phyloP scores from a whole-genome alignment of 805 yeast genomes.

The Candida corydali region DNA sequence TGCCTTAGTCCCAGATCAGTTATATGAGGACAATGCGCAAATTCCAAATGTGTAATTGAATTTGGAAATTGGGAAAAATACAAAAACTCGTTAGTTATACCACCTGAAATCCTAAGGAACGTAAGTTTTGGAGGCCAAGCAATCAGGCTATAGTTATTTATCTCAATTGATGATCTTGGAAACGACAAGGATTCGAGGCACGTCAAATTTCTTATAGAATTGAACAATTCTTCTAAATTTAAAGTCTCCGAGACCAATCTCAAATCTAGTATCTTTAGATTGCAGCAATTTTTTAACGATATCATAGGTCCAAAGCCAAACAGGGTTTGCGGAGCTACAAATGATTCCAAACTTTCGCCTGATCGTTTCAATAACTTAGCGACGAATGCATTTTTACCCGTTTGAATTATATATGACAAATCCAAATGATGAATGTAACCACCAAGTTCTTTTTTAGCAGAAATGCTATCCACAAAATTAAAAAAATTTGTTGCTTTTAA shows the following conservation, averaged over 20 bases:
- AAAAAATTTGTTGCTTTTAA: conserved; percentile 66
- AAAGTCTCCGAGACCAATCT: conserved; percentile 66
- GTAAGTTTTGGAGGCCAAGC: conserved; percentile 78
- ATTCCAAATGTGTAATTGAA: conserved; percentile 65
- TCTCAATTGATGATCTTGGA: conserved; percentile 80
- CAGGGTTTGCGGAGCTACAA: conserved; percentile 91
- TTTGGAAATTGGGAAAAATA: conserved; percentile 65
- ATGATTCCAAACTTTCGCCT: conserved; percentile 55
- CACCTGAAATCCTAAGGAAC: conserved; percentile 80
- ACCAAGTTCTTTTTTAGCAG: conserved; percentile 49
- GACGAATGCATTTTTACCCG: conserved; percentile 88
- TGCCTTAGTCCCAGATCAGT: conserved; percentile 61
- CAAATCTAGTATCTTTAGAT: conserved; percentile 8
- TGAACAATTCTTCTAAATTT: conserved; percentile 73
- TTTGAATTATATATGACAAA: conserved; percentile 74
- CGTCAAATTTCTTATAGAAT: conserved; percentile 60
- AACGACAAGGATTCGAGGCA: conserved; percentile 72
- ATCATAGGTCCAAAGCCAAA: conserved; percentile 88
- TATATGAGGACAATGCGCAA: conserved; percentile 84
- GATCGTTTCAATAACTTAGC: conserved; percentile 81
- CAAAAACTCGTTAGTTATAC: conserved; percentile 79
- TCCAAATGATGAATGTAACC: conserved; percentile 62
- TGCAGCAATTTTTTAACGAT: conserved; percentile 66
- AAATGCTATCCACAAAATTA: conserved; percentile 66
- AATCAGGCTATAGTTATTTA: conserved; percentile 51